These are phyloP conservation scores for Pistacia integerrima DNA, from an alignment of 345 rosid species.

Conservation along the genomic window DNA sequence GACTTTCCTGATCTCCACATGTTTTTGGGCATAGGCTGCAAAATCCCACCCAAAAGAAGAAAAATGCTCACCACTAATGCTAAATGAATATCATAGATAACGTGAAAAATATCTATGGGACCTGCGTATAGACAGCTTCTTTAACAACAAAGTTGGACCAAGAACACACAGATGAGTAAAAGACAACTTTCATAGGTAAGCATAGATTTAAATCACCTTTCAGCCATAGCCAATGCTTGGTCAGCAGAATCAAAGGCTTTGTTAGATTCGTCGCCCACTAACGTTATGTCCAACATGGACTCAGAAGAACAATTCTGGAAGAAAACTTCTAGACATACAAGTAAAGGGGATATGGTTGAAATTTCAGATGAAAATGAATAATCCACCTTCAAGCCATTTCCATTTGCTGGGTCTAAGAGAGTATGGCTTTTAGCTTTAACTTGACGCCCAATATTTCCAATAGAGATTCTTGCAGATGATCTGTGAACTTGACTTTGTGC, in stretches of 20 bases:
- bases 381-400: slow-evolving; percentile 85
- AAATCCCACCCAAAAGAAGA: neutral
- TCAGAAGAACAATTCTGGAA: slow-evolving; percentile 75
- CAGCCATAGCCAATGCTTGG: slow-evolving; percentile 42
- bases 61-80: neutral
- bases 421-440: slow-evolving; percentile 69
- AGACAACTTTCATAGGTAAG: neutral
- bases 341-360: slow-evolving; percentile 62
- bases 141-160: neutral
- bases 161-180: slow-evolving; percentile 8
- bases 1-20: neutral
- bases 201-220: slow-evolving; percentile 51
- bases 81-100: neutral
- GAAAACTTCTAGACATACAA: slow-evolving; percentile 62
- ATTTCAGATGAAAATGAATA: slow-evolving; percentile 75
- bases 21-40: neutral
- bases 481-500: slow-evolving; percentile 39
- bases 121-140: neutral
- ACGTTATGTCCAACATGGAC: slow-evolving; percentile 50
- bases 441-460: slow-evolving; percentile 66
- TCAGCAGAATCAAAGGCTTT: slow-evolving; percentile 50
- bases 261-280: slow-evolving; percentile 65
- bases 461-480: slow-evolving; percentile 76
- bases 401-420: slow-evolving; percentile 76
- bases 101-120: neutral